Evolutionary conservation across 306 rosid genomes (phyloP), one percentile per base, ranked within the genome.

Genomic region (Castanopsis chinensis): DNA sequence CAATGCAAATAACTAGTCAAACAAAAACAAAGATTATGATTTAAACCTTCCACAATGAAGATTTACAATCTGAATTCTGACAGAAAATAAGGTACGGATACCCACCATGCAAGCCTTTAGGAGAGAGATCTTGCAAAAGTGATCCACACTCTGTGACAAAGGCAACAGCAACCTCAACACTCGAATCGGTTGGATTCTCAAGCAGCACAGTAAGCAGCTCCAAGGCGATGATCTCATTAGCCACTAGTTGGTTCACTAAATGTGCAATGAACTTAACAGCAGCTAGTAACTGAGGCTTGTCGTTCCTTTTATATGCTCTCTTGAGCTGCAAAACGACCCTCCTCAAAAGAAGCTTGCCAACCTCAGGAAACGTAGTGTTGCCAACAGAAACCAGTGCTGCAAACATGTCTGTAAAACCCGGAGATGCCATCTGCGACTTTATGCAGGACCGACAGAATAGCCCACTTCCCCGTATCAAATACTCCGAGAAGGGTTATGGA

Each of bases 91-190:
- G 41, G 41, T 35, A 4, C 41, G 41, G 41, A 35, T 35, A 35
- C 95, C 49, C 82, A 95, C 99, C 99, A 71, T 89, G 97, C 79
- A 95, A 90, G 60, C 97, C 99, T 84, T 87, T 91, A 17, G 99
- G 99, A 1, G 99, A 85, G 75, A 91, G 92, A 74, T 90, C 98
- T 75, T 93, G 94, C 77, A 95, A 83, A 76, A 91, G 88, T 73
- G 97, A 92, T 67, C 99, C 99, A 78, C 93, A 90, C 61, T 95
- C 94, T 1, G 91, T 91, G 45, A 92, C 99, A 95, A 95, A 95
- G 59, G 96, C 98, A 67, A 95, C 99, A 71, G 99, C 99, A 54
- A 92, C 98, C 88, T 95, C 97, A 82, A 95, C 99, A 83, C 97
- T 93, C 79, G 92, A 97, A 76, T 92, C 94, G 1, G 96, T 90